Base-by-base conservation (phyloP, 1,284 basidiomycete genomes). In the Rhodotorula sp. region DNA sequence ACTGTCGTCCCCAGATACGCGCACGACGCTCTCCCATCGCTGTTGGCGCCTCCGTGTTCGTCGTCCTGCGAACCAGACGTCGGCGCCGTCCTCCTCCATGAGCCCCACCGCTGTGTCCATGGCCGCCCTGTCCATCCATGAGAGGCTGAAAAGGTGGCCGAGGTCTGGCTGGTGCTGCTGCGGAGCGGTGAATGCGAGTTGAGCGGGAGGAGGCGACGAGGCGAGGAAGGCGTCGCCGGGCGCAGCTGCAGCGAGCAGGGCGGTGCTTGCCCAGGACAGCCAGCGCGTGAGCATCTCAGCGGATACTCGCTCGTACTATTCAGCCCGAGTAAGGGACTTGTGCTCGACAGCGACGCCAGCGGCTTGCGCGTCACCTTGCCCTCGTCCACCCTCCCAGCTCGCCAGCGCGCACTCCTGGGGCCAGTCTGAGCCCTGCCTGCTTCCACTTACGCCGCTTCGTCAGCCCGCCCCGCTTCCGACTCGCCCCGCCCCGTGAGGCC, bases 31-130 rank as follows among this genome's bases (percentile, higher is more conserved):
- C 29, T 44, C 34, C 50, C 34, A 62, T 19, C 3, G 48, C 36
- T 51, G 60, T 3, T 27, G 9, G 32, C 27, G n/a, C 15, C 4
- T 17, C n/a, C 27, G 22, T 3, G n/a, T 36, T 12, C 65, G 58
- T 27, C 34, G 44, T 2, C 65, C 58, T 4, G 65, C 59, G 51
- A 55, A 61, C 58, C 58, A 61, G 58, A 66, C 32, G 58, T 66
- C 65, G 15, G 17, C 2, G 32, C 55, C 53, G 32, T n/a, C 32
- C 19, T 36, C 29, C 13, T 61, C 32, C 4, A 61, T 39, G 19
- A 12, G 27, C 1, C 22, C 3, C 12, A 54, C 25, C 9, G 65
- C 65, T 1, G 6, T 36, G 12, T 36, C 27, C 39, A 66, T 17
- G 9, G 41, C 32, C 2, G 3, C 21, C 27, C 37, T 34, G 39